These are phyloP conservation scores for Leishmania gerbilli DNA, from an alignment of 208 protist species.

Conservation along the genomic window DNA sequence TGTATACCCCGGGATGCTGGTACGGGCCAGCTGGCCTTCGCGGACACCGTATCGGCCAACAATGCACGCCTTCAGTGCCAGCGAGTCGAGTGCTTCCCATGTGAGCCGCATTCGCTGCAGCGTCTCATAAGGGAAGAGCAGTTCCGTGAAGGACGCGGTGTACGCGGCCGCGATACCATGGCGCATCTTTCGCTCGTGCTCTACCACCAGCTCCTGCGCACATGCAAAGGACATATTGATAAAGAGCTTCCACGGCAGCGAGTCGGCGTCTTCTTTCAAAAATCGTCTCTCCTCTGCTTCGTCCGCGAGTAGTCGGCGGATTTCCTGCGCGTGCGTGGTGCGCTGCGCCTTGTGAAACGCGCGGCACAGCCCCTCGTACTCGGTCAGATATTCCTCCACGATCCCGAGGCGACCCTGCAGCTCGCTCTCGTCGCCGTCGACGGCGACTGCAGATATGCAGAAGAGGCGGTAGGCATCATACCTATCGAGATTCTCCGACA, in stretches of 20 bases:
- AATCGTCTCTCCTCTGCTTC: slow-evolving; percentile 65
- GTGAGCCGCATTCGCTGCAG: slow-evolving; percentile 23
- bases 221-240: slow-evolving; percentile 14
- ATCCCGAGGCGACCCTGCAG: slow-evolving; percentile 34
- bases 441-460: slow-evolving; percentile 23
- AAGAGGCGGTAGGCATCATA: slow-evolving; percentile 36
- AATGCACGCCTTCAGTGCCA: slow-evolving; percentile 31
- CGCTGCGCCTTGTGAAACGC: slow-evolving; percentile 5
- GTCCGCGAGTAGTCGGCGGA: slow-evolving; percentile 23
- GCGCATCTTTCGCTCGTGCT: slow-evolving; percentile 9
- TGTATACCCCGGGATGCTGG: slow-evolving; percentile 12
- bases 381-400: slow-evolving; percentile 47
- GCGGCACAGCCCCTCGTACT: slow-evolving; percentile 21
- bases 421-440: slow-evolving; percentile 28
- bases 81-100: slow-evolving; percentile 26
- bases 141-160: background rate
- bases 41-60: slow-evolving; percentile 23
- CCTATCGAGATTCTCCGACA: slow-evolving; percentile 14
- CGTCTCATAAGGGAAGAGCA: slow-evolving; percentile 19
- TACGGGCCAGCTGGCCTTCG: slow-evolving; percentile 26
- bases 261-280: slow-evolving; percentile 41
- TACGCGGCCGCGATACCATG: background rate
- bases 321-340: slow-evolving; percentile 9
- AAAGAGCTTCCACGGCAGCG: slow-evolving; percentile 34
- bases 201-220: slow-evolving; percentile 14